A percentile compares a stretch with the other conserved stretches of the same genome.
Conservation (phyloP, 768 basidiomycete species). For the Phylloporus arenicola region DNA sequence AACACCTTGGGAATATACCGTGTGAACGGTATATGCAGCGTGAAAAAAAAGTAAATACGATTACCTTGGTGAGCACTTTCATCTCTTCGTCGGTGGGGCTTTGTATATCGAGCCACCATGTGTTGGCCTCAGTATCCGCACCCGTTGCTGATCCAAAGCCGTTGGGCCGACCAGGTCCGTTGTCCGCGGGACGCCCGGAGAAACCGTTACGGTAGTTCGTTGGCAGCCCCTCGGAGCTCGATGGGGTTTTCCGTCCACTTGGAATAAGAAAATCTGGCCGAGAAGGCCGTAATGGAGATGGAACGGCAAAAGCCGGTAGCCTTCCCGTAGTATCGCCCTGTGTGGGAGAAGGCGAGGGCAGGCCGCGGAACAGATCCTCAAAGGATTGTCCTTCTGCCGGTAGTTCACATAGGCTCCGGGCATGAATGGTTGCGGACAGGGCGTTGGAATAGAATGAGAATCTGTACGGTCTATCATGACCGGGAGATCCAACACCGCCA, state of each 20-base stretch:
- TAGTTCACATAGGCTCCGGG: slow-evolving; percentile 85
- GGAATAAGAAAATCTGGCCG: slow-evolving; percentile 4
- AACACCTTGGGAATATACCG: slow-evolving; percentile 66
- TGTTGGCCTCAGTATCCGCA: slow-evolving; percentile 60
- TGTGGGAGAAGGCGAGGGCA: slow-evolving; percentile 21
- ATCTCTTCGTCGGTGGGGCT: slow-evolving; percentile 97
- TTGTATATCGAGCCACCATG: slow-evolving; percentile 96
- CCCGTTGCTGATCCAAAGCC: slow-evolving; percentile 19
- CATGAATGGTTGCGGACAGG: slow-evolving; percentile 89
- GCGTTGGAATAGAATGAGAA: slow-evolving; percentile 99
- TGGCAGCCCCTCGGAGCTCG: slow-evolving; percentile 2
- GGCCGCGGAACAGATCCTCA: slow-evolving; percentile 77
- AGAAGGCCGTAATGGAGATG: slow-evolving; percentile 6
- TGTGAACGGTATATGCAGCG: background rate
- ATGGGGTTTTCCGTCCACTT: slow-evolving; percentile 6
- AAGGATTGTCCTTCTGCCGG: slow-evolving; percentile 93
- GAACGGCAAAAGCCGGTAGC: background rate
- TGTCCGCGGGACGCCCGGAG: slow-evolving; percentile 19
- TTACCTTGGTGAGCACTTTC: slow-evolving; percentile 90
- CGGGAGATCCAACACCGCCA: slow-evolving; percentile 40
- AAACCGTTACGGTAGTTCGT: slow-evolving; percentile 10
- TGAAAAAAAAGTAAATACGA: slow-evolving; percentile 6
- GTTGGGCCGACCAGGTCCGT: slow-evolving; percentile 16
- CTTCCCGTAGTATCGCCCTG: slow-evolving; percentile 7
- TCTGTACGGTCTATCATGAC: slow-evolving; percentile 86